Conservation (phyloP, 345 rosid genomes). For the Streptanthus diversifolius region DNA sequence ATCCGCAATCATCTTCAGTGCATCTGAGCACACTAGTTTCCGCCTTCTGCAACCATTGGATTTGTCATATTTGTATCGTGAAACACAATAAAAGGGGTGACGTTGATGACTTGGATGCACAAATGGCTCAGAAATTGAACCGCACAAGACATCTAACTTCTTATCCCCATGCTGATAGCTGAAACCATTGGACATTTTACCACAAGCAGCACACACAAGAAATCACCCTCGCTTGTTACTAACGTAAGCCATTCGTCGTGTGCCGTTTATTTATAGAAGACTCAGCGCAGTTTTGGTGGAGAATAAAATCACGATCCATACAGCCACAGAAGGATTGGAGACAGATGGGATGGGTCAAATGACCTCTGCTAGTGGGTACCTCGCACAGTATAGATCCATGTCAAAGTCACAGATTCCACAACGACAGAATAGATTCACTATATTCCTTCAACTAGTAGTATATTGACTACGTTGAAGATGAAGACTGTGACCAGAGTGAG, state of each 20-base stretch:
- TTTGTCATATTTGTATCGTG: too few relatives aligned
- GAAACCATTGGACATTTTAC: neutral
- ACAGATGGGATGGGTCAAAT: neutral
- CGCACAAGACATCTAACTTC: neutral
- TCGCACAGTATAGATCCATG: neutral
- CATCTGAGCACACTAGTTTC: too few relatives aligned
- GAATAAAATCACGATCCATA: too few relatives aligned
- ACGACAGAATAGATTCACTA: neutral
- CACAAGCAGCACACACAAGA: neutral
- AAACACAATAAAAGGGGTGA: neutral
- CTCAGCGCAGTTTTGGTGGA: too few relatives aligned
- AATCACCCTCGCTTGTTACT: rapidly evolving
- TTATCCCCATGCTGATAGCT: neutral
- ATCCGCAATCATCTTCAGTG: neutral
- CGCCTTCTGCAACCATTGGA: too few relatives aligned
- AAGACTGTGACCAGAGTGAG: too few relatives aligned
- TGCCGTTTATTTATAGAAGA: neutral
- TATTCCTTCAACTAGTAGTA: too few relatives aligned
- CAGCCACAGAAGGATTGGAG: too few relatives aligned
- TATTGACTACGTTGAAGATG: too few relatives aligned
- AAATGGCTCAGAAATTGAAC: slow-evolving; percentile 14
- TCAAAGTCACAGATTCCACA: neutral
- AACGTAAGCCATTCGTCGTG: neutral
- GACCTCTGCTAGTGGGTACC: neutral
- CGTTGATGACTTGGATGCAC: neutral